These are phyloP conservation scores for Chiua virens DNA, from an alignment of 768 basidiomycete species.

Conservation along the genomic window DNA sequence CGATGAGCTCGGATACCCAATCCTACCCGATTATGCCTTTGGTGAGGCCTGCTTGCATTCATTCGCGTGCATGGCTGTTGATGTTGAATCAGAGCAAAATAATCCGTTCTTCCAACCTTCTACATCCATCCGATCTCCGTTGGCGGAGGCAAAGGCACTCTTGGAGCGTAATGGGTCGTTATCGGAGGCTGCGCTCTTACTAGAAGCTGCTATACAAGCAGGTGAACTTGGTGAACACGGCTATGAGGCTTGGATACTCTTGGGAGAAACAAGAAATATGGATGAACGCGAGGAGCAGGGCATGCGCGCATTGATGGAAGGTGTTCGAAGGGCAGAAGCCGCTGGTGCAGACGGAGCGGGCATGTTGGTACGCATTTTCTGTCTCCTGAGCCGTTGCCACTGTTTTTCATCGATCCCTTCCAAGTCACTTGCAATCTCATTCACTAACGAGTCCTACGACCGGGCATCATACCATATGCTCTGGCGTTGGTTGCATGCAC, in stretches of 20 bases:
- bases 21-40: conserved; percentile 71
- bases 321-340: conserved; percentile 64
- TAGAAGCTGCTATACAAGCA: conserved; percentile 88
- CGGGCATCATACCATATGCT: conserved; percentile 83
- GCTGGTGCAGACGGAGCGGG: conserved; percentile 65
- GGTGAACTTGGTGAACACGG: conserved; percentile 79
- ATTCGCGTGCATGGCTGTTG: not conserved
- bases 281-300: conserved; percentile 84
- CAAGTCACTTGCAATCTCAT: conserved; percentile 93
- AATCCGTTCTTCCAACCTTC: conserved; percentile 68
- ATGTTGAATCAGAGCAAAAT: conserved; percentile 51
- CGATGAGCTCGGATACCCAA: conserved; percentile 74
- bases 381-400: not conserved
- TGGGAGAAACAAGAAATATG: conserved; percentile 89
- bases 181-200: conserved; percentile 79
- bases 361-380: conserved; percentile 59
- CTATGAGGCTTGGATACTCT: conserved; percentile 88
- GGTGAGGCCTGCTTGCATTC: conserved; percentile 47
- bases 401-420: conserved; percentile 16
- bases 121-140: conserved; percentile 43
- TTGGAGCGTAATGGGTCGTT: conserved; percentile 82
- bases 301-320: conserved; percentile 76
- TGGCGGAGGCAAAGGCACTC: conserved; percentile 74
- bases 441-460: conserved; percentile 92
- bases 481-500: conserved; percentile 77